Evolutionary conservation across 2,329 filamentous ascomycete species (phyloP).

Genomic region (Tolypocladium cylindrosporum): DNA sequence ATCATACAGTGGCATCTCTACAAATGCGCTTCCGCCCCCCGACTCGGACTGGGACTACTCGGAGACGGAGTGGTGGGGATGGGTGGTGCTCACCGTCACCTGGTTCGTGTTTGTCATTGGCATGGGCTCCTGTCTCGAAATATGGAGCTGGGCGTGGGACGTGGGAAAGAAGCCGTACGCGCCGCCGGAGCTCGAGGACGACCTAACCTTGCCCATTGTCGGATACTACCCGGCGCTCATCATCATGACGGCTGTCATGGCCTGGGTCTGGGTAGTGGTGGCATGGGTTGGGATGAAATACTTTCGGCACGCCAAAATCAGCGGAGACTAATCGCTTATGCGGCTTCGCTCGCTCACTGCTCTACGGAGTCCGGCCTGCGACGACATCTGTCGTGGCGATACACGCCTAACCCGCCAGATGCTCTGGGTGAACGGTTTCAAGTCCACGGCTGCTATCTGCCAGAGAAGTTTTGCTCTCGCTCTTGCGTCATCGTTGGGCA

Average conservation of each 20-base stretch:
- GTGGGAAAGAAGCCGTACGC: constrained; percentile 93
- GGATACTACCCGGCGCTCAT: constrained; percentile 95
- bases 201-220: constrained; percentile 86
- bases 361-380: not conserved
- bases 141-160: constrained; percentile 99
- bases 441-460: not conserved
- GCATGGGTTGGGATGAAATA: constrained; percentile 99
- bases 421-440: not conserved
- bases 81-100: constrained; percentile 81
- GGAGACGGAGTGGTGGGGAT: constrained; percentile 97
- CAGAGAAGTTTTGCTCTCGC: no score
- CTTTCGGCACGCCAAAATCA: constrained; percentile 92
- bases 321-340: constrained; percentile 38
- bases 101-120: constrained; percentile 95
- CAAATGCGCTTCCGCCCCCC: constrained; percentile 33
- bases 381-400: no score
- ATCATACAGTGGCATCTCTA: constrained; percentile 42
- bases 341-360: not conserved
- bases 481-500: no score
- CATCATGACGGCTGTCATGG: constrained; percentile 89
- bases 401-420: not conserved
- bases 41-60: constrained; percentile 74
- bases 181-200: constrained; percentile 88
- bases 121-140: constrained; percentile 88
- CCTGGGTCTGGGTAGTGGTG: constrained; percentile 96